Evolutionary conservation across 225 moss, liverwort and hornwort genomes (phyloP), one percentile per base, ranked within the genome.

Genomic region (Pseudisothecium myosuroides): DNA sequence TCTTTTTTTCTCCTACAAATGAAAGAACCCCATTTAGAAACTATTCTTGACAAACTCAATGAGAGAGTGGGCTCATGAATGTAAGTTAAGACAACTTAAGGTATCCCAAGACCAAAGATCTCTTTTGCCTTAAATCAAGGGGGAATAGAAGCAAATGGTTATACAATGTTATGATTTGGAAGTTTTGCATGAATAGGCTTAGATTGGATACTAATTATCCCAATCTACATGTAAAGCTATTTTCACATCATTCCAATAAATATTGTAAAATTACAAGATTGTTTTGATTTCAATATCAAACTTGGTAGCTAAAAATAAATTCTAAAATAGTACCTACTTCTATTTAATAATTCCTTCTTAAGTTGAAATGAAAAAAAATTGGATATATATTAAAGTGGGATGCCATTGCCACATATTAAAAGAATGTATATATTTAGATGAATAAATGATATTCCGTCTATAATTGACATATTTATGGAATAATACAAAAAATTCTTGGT

Each of bases 1-100:
- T 23, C n/a, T 13, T 13, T n/a, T 23, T 23, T 13, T 0, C 4
- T 68, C 22, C 1, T 39, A 4, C 2, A 13, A n/a, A 20, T 68
- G 4, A 39, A 39, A 1, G 6, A 12, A 4, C 2, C 7, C 2
- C 5, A 9, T 34, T 9, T 2, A 17, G 0, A 2, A 65, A 34
- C 18, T 10, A 65, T 17, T 32, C n/a, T n/a, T n/a, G 5, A 34
- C 18, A 34, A 34, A 9, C 4, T 13, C 8, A 69, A 69, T n/a
- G n/a, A 39, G 14, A 12, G 0, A n/a, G 4, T 12, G 22, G 4
- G 4, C 22, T 68, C 7, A 68, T 23, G 12, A 68, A 67, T 20
- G 20, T 18, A 20, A 36, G 2, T 66, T 66, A n/a, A n/a, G n/a
- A n/a, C n/a, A n/a, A n/a, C n/a, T n/a, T 6, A n/a, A n/a, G 7